Base-by-base conservation (phyloP, 129 eudicot species). In the Arctium minus region DNA sequence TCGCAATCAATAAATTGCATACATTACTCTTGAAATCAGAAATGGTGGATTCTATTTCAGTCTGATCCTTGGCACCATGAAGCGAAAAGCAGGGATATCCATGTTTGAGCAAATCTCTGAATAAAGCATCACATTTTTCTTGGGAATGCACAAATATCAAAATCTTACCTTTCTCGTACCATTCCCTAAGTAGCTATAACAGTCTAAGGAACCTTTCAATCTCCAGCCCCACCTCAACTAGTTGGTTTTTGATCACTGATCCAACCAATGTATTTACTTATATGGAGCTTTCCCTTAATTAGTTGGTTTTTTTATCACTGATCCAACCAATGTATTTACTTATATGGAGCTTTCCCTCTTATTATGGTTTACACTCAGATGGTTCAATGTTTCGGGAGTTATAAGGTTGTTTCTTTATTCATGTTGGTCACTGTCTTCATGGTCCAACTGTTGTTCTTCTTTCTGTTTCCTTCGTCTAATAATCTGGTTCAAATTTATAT, bases 81-180 rank as follows among this genome's bases (percentile, higher is more conserved):
- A 92, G 91, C 0, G 97, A 92, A 7, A 92, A 86, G 76, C 97
- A 92, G 2, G 97, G 97, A 72, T 92, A 90, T 68, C 97, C 97
- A 18, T 86, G 88, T 82, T 86, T 92, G 33, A 92, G 77, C 77
- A 92, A 60, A 82, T 92, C 94, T 78, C 82, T 81, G 74, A 90
- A 92, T 13, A 92, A 68, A 42, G 97, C 84, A 81, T 92, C 97
- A 79, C 97, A 92, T 82, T 90, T 92, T 50, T 92, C 97, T 77
- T 92, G 97, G 27, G 94, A 44, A 70, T 92, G 94, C 60, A 92
- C 97, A 86, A 92, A 92, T 67, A 90, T 87, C 83, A 92, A 68
- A 79, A 87, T 88, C 76, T 92, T 92, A n/a, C 97, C 97, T 87
- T 90, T 92, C 82, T 92, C 97, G 39, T 85, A 92, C 97, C 97